phyloP scores from a whole-genome alignment of 2,329 filamentous ascomycete species.

The Fusarium subtropicale region DNA sequence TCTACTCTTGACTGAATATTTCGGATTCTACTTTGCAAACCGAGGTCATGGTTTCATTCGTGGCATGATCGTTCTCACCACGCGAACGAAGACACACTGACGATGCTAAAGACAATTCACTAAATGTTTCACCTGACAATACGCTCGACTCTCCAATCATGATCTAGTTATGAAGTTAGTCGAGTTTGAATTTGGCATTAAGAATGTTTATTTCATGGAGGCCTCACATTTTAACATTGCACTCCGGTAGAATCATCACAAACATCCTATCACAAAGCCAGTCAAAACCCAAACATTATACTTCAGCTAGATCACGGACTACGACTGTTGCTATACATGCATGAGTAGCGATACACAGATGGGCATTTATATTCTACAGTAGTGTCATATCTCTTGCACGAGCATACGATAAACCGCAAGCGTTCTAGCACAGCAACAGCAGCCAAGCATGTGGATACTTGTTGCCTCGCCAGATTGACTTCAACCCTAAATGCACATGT shows the following conservation, averaged over 20 bases:
- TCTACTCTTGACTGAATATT: neutral
- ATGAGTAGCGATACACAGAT: neutral
- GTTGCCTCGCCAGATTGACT: neutral
- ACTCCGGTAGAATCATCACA: neutral
- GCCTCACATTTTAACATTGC: neutral
- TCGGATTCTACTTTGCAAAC: no score
- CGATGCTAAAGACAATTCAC: no score
- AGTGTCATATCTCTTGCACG: neutral
- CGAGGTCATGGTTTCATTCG: neutral
- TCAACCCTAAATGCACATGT: neutral
- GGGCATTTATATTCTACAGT: neutral
- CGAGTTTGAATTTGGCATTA: neutral
- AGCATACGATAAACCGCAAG: neutral
- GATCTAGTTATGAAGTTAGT: no score
- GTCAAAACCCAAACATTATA: neutral
- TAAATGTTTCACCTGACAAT: neutral
- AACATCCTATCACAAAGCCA: neutral
- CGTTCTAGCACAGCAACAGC: neutral
- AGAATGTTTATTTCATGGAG: neutral
- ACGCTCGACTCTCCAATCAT: neutral
- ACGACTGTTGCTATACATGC: neutral
- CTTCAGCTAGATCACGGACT: neutral
- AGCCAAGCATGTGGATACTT: neutral
- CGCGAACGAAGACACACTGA: neutral
- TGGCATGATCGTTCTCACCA: neutral